phyloP scores from a whole-genome alignment of 352 stramenopile species.

The Pythium dissotocum region DNA sequence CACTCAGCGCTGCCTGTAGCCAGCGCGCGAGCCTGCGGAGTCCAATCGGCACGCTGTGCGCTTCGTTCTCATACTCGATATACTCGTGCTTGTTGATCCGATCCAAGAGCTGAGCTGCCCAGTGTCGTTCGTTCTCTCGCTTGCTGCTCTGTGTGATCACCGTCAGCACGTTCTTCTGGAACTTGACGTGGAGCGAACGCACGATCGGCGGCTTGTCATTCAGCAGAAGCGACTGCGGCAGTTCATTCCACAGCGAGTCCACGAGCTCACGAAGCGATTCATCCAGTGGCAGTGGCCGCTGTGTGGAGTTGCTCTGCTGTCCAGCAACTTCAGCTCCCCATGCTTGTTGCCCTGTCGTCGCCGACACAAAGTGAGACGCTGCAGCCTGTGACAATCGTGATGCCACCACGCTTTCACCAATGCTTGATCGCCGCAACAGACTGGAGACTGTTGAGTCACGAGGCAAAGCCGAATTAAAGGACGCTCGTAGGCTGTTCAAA shows the following conservation, averaged over 20 bases:
- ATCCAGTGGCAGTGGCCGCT: not conserved
- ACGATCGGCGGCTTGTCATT: conserved; percentile 24
- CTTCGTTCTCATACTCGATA: not conserved
- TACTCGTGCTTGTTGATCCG: not conserved
- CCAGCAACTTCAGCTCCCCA: no score
- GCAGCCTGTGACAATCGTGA: not conserved
- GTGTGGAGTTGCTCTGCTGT: not conserved
- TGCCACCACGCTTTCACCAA: not conserved
- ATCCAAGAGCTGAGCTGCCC: conserved; percentile 27
- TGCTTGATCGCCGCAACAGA: conserved; percentile 15
- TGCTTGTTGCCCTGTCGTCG: not conserved
- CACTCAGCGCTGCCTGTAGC: conserved; percentile 14
- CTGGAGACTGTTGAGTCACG: conserved; percentile 17
- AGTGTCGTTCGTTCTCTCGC: conserved; percentile 32
- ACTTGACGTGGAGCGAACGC: conserved; percentile 12
- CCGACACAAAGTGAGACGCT: conserved; percentile 7
- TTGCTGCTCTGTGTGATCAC: conserved; percentile 33
- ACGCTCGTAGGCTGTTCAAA: not conserved
- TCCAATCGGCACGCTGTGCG: not conserved
- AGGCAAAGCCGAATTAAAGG: not conserved
- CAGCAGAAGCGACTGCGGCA: conserved; percentile 21
- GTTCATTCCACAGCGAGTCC: conserved; percentile 20
- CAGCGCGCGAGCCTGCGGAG: conserved; percentile 13
- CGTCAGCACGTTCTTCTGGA: conserved; percentile 28
- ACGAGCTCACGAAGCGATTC: conserved; percentile 10